phyloP scores from a whole-genome alignment of 768 basidiomycete species.

The Phylloporus sp. region DNA sequence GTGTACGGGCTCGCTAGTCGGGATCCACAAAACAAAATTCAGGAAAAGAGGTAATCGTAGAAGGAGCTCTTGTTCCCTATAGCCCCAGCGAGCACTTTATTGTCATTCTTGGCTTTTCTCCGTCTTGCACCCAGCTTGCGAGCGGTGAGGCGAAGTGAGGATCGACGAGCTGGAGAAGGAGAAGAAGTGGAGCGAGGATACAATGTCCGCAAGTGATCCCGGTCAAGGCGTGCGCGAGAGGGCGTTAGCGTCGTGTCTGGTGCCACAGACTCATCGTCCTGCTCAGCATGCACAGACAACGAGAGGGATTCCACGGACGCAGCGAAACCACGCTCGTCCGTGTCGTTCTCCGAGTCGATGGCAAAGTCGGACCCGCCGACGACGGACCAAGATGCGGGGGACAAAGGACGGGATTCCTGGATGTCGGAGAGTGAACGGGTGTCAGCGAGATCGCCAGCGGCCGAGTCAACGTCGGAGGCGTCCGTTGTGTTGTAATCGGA shows the following conservation, averaged over 20 bases:
- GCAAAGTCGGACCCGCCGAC: conserved; percentile 32
- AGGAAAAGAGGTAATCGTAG: conserved; percentile 46
- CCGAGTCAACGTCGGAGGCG: conserved; percentile 25
- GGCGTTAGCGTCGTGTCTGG: conserved; percentile 6
- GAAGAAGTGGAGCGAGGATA: conserved; percentile 45
- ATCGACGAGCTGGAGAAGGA: conserved; percentile 48
- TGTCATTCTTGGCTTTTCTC: conserved; percentile 15
- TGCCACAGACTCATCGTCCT: conserved; percentile 9
- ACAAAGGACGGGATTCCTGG: conserved; percentile 26
- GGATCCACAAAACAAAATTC: conserved; percentile 1
- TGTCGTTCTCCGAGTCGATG: conserved; percentile 25
- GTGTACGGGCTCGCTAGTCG: background rate
- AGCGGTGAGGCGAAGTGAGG: conserved; percentile 22
- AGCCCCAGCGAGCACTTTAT: conserved; percentile 14
- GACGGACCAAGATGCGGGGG: conserved; percentile 38
- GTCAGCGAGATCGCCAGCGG: conserved; percentile 9
- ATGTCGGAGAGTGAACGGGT: conserved; percentile 23
- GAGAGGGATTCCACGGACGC: conserved; percentile 35
- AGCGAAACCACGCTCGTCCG: conserved; percentile 31
- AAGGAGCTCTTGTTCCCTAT: conserved; percentile 26
- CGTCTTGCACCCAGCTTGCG: conserved; percentile 14
- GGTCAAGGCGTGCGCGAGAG: conserved; percentile 15
- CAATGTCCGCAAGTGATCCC: conserved; percentile 30
- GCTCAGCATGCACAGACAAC: conserved; percentile 26
- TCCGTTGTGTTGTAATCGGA: conserved; percentile 33